Conservation (phyloP, 805 yeast genomes). For the Saccharomycopsis vini region DNA sequence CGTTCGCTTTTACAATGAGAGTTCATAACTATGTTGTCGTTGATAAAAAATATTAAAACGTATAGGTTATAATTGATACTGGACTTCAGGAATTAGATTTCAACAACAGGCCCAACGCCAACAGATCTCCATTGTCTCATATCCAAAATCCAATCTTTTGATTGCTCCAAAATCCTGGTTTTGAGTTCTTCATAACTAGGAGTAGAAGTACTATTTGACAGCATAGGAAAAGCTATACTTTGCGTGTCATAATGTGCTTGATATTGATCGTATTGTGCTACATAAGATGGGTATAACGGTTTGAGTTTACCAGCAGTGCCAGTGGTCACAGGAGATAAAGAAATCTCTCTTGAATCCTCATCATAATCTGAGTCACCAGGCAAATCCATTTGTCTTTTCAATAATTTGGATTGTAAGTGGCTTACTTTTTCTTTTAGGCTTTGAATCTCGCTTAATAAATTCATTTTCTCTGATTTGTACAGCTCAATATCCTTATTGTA, state of each 20-base stretch:
- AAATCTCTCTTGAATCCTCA: slow-evolving; percentile 13
- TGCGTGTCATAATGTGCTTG: slow-evolving; percentile 19
- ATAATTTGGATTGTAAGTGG: slow-evolving; percentile 22
- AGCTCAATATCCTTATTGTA: slow-evolving; percentile 29
- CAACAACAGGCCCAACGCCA: slow-evolving; percentile 56
- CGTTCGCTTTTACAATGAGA: no score
- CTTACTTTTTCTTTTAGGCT: slow-evolving; percentile 24
- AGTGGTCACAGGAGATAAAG: slow-evolving; percentile 18
- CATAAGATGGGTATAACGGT: slow-evolving; percentile 16
- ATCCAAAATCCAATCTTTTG: slow-evolving; percentile 83
- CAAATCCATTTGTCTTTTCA: slow-evolving; percentile 24
- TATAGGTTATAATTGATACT: no score
- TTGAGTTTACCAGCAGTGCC: no score
- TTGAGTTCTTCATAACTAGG: slow-evolving; percentile 20
- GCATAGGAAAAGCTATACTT: no score
- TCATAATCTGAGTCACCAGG: slow-evolving; percentile 13
- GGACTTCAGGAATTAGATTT: no score
- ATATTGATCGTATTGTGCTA: slow-evolving; percentile 23
- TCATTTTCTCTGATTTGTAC: slow-evolving; percentile 29
- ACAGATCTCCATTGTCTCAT: slow-evolving; percentile 75
- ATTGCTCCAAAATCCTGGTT: slow-evolving; percentile 50
- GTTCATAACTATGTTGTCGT: no score
- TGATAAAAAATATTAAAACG: no score
- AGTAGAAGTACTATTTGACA: no score
- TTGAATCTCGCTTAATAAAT: slow-evolving; percentile 29